Evolutionary conservation across 257 asterid genomes (phyloP), one percentile per base, ranked within the genome.

Genomic region (Solanum chmielewskii): DNA sequence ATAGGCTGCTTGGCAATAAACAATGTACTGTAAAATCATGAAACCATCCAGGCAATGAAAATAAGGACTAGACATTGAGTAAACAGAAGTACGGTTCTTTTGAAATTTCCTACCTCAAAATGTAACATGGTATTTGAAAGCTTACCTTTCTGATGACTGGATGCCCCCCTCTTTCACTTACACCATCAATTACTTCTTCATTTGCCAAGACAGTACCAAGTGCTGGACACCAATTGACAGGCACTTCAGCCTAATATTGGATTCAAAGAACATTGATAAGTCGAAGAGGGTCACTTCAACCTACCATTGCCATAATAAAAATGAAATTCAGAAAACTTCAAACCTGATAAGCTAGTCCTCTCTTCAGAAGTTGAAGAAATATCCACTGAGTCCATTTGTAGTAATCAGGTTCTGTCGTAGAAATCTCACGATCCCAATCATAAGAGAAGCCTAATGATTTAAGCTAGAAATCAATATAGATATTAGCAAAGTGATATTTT

Each of bases 211-310:
- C 99, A 88, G 99, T 97, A 87, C 99, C 99, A 83, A 97, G 98
- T 74, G 98, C 99, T 91, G 99, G 99, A 91, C 99, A 97, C 99
- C 99, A 97, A 91, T 97, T 96, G 88, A 97, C 99, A 80, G 99
- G 99, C 86, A 97, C 99, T 92, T 97, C 99, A 87, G 99, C 99
- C 99, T 97, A 74, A 86, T 68, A 35, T 68, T 60, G 41, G 47
- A 88, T 85, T 86, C 86, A 88, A 88, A 49, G 68, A 81, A 31
- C 45, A 9, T 20, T 81, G 85, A 49, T 81, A 47, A 81, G 69
- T 81, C 29, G 20, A 31, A 29, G 45, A 31, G 59, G 69, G 42
- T 80, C 21, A 80, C 44, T 80, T 29, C 68, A 80, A 52, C 69
- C 62, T 49, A 81, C 45, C 66, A 81, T 66, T 49, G 85, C 7